A percentile compares a stretch with the other conserved stretches of the same genome.
phyloP scores from a whole-genome alignment of 345 rosid species.

The Melaleuca alternifolia region DNA sequence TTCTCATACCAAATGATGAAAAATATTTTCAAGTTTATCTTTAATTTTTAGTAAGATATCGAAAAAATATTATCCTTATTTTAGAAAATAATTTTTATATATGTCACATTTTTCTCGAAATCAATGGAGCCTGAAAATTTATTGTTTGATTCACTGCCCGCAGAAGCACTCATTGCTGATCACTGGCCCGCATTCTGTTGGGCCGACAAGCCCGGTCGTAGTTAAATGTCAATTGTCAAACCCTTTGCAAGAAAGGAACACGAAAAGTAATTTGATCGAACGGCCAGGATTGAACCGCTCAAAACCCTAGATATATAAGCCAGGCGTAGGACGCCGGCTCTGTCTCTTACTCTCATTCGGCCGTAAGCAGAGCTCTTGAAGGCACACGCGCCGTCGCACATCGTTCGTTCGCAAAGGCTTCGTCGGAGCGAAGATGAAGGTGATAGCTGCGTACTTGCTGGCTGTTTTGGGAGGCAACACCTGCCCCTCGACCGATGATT shows the following conservation, averaged over 20 bases:
- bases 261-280: neutral
- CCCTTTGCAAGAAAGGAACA: neutral
- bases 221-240: neutral
- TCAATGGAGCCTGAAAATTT: too few relatives aligned
- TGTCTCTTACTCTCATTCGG: neutral
- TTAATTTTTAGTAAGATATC: too few relatives aligned
- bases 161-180: neutral
- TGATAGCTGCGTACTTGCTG: conserved; percentile 44
- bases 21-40: too few relatives aligned
- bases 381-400: neutral
- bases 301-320: neutral
- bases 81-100: too few relatives aligned
- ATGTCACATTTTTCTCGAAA: too few relatives aligned
- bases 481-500: conserved; percentile 28
- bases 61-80: too few relatives aligned
- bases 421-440: conserved; percentile 25
- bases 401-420: neutral
- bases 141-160: neutral
- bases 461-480: conserved; percentile 49
- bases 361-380: neutral
- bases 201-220: neutral
- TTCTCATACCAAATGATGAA: too few relatives aligned
- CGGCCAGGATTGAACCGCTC: neutral
- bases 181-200: neutral
- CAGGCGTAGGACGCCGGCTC: neutral